These are phyloP conservation scores for Claviceps lovelessii DNA, from an alignment of 2,329 filamentous ascomycete genomes.

Conservation along the genomic window DNA sequence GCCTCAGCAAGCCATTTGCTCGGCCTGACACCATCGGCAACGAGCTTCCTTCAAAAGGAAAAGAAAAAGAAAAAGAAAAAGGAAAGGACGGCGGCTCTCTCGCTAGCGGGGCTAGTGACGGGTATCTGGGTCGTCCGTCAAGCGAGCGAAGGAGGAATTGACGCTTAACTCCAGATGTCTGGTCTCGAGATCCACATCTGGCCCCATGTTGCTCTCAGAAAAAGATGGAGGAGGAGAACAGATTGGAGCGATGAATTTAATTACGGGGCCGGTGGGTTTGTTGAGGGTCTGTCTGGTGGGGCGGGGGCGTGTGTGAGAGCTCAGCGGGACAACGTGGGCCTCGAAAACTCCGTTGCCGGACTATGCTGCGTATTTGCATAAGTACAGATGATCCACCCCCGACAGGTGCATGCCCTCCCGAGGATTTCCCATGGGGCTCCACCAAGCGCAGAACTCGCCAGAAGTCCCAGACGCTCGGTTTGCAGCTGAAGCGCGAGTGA, in stretches of 20 bases:
- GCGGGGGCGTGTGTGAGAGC: not conserved
- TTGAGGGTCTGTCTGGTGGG: not conserved
- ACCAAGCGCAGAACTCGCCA: not conserved
- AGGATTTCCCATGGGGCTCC: not conserved
- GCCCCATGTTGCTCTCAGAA: not conserved
- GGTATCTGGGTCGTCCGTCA: not conserved
- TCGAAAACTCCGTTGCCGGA: not conserved
- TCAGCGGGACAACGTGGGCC: too few species aligned
- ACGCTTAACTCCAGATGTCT: not conserved
- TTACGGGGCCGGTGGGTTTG: not conserved
- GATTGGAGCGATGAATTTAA: not conserved
- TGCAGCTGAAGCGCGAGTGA: not conserved
- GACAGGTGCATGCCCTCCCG: not conserved
- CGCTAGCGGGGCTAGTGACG: not conserved
- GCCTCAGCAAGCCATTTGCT: constrained; percentile 17
- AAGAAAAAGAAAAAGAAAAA: too few species aligned
- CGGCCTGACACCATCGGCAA: not conserved
- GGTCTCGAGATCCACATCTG: not conserved
- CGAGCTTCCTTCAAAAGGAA: not conserved
- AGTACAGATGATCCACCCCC: not conserved
- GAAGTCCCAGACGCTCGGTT: not conserved
- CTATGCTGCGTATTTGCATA: not conserved
- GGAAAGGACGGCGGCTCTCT: not conserved
- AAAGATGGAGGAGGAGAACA: not conserved
- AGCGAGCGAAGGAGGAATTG: not conserved